phyloP scores from a whole-genome alignment of 306 rosid species.

The Nissolia schottii region DNA sequence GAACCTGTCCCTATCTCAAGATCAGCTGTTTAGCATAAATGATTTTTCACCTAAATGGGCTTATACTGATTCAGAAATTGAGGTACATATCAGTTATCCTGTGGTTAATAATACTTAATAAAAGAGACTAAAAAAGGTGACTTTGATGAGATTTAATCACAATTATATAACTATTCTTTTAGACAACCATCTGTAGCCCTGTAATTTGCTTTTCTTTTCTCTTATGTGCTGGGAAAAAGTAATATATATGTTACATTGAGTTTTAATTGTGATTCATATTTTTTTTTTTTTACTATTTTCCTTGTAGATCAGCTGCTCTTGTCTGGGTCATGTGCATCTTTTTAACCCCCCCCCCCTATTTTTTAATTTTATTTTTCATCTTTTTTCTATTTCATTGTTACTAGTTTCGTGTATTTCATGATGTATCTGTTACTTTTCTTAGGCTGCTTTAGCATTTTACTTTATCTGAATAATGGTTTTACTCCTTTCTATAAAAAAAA shows the following conservation, averaged over 20 bases:
- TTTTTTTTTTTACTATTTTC: not conserved
- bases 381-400: not conserved
- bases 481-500: too few species aligned
- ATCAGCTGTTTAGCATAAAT: conserved; percentile 74
- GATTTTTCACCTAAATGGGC: conserved; percentile 84
- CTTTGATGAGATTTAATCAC: not conserved
- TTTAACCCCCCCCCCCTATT: not conserved
- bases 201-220: not conserved
- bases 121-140: conserved; percentile 10
- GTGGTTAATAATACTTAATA: not conserved
- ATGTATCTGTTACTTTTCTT: not conserved
- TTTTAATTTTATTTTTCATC: conserved; percentile 12
- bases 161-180: not conserved
- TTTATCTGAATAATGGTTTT: not conserved
- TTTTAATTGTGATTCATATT: not conserved
- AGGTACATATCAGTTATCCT: conserved; percentile 45
- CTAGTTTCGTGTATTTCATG: conserved; percentile 2
- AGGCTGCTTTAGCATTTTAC: not conserved
- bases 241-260: not conserved
- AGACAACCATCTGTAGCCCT: not conserved
- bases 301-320: conserved; percentile 7
- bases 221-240: not conserved
- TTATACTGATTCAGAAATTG: conserved; percentile 54
- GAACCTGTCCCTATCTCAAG: conserved; percentile 76
- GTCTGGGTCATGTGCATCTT: conserved; percentile 14